Evolutionary conservation across 75 land plant species (phyloP), one percentile per base, ranked within the genome.

Genomic region (Gnetum montanum): DNA sequence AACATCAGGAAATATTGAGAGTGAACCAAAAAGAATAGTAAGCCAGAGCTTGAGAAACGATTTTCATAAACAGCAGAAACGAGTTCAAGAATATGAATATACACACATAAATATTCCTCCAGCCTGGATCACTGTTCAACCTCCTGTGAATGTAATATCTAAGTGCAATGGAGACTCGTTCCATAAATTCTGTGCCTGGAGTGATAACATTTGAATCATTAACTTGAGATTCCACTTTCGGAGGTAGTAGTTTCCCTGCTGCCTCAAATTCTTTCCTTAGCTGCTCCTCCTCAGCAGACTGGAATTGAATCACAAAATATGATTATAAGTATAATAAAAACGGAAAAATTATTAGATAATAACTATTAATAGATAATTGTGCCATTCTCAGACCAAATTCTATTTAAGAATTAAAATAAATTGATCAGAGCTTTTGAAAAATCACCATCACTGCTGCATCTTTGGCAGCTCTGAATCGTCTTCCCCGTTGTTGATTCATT

Each of bases 141-240:
- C 92, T 85, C 34, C 77, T 50, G 62, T 85, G 86, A 57, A 86
- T 68, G 56, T 90, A 90, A 57, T 90, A 90, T 53, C 80, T 79
- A 51, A 90, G 67, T 23, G 96, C 96, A 44, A 69, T 34, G 15
- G 96, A 85, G 24, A 90, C 38, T 46, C 77, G 80, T n/a, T 60
- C 92, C 96, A 90, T 90, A 58, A 90, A 90, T 46, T 69, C 64
- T 36, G 96, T 90, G 60, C 96, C 96, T 25, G 96, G 96, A n/a
- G 92, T 90, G 34, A 90, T 90, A n/a, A 90, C 82, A 74, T 90
- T 90, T 23, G 87, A 83, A 71, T 90, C 96, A 59, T 48, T 65
- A 49, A 72, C 59, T 59, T 90, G 88, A 40, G 78, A 70, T 20
- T 75, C 73, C 56, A 62, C 66, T 58, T 90, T 90, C 4, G 82